These are phyloP conservation scores for Sugiyamaella sp. DNA, from an alignment of 1,139 yeast genomes.

Conservation along the genomic window DNA sequence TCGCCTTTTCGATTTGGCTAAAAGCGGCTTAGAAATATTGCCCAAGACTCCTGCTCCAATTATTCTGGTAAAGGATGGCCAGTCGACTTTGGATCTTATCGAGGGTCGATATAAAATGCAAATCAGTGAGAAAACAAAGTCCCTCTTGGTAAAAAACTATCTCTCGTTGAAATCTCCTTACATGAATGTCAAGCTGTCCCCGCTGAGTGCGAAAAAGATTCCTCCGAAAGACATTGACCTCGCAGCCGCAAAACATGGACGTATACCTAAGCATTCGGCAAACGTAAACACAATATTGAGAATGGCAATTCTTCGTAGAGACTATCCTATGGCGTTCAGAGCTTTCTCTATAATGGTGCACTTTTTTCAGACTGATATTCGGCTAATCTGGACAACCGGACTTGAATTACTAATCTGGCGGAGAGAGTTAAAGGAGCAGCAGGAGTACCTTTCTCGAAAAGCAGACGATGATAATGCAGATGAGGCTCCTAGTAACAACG, in stretches of 20 bases:
- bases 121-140: constrained; percentile 17
- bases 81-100: constrained; percentile 9
- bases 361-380: constrained; percentile 47
- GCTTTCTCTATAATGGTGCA: constrained; percentile 48
- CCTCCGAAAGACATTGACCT: not conserved
- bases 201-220: not conserved
- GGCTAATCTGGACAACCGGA: constrained; percentile 54
- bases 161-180: no score
- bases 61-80: constrained; percentile 21
- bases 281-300: constrained; percentile 31
- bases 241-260: constrained; percentile 8
- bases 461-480: no score
- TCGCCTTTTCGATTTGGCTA: constrained; percentile 19
- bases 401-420: constrained; percentile 43
- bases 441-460: not conserved
- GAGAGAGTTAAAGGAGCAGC: constrained; percentile 30
- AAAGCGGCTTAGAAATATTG: constrained; percentile 26
- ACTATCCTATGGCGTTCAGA: constrained; percentile 50
- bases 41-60: constrained; percentile 26
- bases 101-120: constrained; percentile 19
- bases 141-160: constrained; percentile 15
- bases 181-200: no score
- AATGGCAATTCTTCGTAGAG: constrained; percentile 43
- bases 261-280: constrained; percentile 33
- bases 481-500: constrained; percentile 20